Evolutionary conservation across 345 rosid genomes (phyloP).

Genomic region (Gossypium australe): DNA sequence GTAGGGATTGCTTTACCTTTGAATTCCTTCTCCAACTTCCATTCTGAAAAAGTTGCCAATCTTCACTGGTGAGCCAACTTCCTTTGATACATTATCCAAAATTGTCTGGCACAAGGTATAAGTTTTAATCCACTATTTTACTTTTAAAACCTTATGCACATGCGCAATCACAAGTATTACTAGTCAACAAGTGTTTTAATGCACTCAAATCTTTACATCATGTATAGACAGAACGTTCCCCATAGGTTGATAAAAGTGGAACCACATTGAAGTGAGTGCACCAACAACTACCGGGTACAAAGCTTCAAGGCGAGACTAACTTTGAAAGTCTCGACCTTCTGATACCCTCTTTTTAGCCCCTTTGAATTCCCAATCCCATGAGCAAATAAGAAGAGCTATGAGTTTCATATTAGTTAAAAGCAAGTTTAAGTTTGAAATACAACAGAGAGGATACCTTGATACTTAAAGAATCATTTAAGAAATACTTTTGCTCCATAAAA

Average conservation of each 20-base stretch:
- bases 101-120: slow-evolving; percentile 39
- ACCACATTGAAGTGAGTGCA: background rate
- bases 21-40: slow-evolving; percentile 96
- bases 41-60: slow-evolving; percentile 76
- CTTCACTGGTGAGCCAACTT: slow-evolving; percentile 75
- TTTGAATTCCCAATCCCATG: background rate
- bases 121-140: slow-evolving; percentile 4
- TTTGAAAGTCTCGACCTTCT: background rate
- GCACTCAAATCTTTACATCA: background rate
- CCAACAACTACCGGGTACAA: background rate
- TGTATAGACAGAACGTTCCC: background rate
- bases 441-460: slow-evolving; percentile 47
- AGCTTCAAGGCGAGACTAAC: background rate
- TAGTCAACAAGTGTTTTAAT: background rate
- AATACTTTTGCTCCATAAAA: slow-evolving; percentile 82
- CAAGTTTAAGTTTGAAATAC: background rate
- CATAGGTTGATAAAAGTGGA: background rate
- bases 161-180: background rate
- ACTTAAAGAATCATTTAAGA: slow-evolving; percentile 61
- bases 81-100: slow-evolving; percentile 62
- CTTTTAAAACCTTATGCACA: background rate
- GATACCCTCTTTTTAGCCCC: background rate
- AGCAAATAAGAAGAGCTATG: background rate
- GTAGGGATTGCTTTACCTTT: slow-evolving; percentile 46
- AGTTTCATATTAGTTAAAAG: background rate